Evolutionary conservation across 2,329 filamentous ascomycete genomes (phyloP).

Genomic region (Cercospora sp.): DNA sequence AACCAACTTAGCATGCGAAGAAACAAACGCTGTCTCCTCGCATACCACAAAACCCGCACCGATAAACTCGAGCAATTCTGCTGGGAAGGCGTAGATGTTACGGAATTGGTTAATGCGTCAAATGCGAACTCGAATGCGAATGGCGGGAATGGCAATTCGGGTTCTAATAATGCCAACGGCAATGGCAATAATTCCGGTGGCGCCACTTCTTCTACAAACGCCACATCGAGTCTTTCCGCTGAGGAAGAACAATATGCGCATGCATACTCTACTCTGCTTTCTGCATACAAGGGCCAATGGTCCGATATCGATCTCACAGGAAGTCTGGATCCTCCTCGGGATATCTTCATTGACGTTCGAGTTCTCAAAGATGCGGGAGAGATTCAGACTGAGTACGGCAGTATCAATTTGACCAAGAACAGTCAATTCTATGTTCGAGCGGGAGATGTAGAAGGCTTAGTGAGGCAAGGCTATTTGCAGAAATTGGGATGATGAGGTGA

Average conservation of each 20-base stretch:
- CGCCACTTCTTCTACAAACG: neutral
- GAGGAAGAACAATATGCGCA: constrained; percentile 96
- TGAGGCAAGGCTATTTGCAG: constrained; percentile 91
- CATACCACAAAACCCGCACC: constrained; percentile 86
- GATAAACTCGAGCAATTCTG: constrained; percentile 92
- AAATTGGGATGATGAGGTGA: constrained; percentile 48
- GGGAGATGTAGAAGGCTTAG: constrained; percentile 90
- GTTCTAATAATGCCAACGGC: constrained; percentile 1
- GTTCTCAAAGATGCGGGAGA: constrained; percentile 96
- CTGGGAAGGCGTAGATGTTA: constrained; percentile 83
- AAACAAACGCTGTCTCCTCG: constrained; percentile 92
- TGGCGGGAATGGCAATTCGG: constrained; percentile 6
- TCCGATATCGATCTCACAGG: constrained; percentile 96
- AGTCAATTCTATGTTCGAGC: constrained; percentile 97
- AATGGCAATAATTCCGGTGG: constrained; percentile 12
- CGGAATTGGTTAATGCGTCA: constrained; percentile 60
- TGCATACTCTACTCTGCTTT: constrained; percentile 85
- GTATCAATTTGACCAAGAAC: constrained; percentile 94
- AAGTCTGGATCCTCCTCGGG: constrained; percentile 86
- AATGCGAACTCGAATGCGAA: constrained; percentile 34
- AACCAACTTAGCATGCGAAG: constrained; percentile 93
- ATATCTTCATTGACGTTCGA: constrained; percentile 94
- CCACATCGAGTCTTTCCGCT: constrained; percentile 63
- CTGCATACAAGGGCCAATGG: constrained; percentile 98
- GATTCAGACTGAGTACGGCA: constrained; percentile 99